These are phyloP conservation scores for Senna siamea DNA, from an alignment of 306 rosid genomes.

Conservation along the genomic window DNA sequence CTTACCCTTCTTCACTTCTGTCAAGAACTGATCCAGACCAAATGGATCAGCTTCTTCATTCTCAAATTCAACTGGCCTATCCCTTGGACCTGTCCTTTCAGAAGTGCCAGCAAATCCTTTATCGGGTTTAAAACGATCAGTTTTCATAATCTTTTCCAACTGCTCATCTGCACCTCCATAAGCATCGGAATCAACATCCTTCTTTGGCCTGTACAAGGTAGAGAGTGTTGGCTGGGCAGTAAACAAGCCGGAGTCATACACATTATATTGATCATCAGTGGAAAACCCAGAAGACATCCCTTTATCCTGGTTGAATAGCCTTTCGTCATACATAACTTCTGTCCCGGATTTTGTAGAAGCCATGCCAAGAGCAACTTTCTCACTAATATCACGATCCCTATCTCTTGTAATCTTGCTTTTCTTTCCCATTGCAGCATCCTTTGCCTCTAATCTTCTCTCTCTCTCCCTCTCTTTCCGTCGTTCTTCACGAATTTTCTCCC, in stretches of 20 bases:
- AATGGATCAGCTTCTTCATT: slow-evolving; percentile 93
- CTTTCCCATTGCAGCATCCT: slow-evolving; percentile 93
- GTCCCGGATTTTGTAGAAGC: slow-evolving; percentile 75
- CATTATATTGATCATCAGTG: slow-evolving; percentile 89
- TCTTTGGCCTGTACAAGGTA: slow-evolving; percentile 87
- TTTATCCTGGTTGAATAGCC: slow-evolving; percentile 92
- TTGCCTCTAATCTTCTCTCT: slow-evolving; percentile 90
- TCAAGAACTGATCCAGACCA: slow-evolving; percentile 89
- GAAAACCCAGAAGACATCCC: slow-evolving; percentile 93
- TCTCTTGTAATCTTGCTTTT: slow-evolving; percentile 92
- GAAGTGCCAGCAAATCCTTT: slow-evolving; percentile 72
- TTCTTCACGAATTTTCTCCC: slow-evolving; percentile 92
- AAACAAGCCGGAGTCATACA: slow-evolving; percentile 82
- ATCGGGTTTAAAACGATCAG: slow-evolving; percentile 89
- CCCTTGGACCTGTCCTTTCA: slow-evolving; percentile 76
- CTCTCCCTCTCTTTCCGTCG: slow-evolving; percentile 87
- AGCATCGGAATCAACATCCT: slow-evolving; percentile 70
- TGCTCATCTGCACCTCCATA: slow-evolving; percentile 94
- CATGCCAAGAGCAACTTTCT: slow-evolving; percentile 95
- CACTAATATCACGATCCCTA: slow-evolving; percentile 91
- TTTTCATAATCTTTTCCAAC: slow-evolving; percentile 87
- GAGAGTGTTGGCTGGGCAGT: slow-evolving; percentile 86
- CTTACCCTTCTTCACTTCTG: slow-evolving; percentile 80
- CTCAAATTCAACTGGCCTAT: slow-evolving; percentile 88
- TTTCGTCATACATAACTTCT: slow-evolving; percentile 90